A percentile compares a stretch with the other conserved stretches of the same genome.
These are phyloP conservation scores for Colletotrichum cuscutae DNA, from an alignment of 2,329 filamentous ascomycete genomes.

Conservation along the genomic window DNA sequence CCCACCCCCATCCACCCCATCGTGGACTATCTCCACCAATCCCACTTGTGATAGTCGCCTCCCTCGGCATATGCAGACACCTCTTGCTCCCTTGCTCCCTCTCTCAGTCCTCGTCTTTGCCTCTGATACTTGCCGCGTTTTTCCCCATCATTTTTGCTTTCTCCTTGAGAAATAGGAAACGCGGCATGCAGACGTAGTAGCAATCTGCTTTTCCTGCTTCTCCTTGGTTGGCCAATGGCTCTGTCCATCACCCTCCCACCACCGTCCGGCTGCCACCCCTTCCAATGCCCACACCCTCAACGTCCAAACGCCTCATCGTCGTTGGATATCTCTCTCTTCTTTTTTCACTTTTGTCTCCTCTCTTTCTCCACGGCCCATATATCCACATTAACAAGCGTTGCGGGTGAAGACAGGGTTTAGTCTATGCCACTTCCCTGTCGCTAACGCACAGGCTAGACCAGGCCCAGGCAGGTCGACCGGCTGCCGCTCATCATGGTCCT, in stretches of 20 bases:
- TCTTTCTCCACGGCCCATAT: neutral
- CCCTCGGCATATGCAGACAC: constrained; percentile 52
- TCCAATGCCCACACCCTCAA: constrained; percentile 28
- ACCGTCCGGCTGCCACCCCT: constrained; percentile 3
- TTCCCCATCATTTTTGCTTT: neutral
- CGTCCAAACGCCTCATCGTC: constrained; percentile 9
- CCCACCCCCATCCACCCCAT: constrained; percentile 38
- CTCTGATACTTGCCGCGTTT: constrained; percentile 12
- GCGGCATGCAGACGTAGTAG: constrained; percentile 37
- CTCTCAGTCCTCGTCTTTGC: constrained; percentile 28
- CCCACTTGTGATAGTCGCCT: constrained; percentile 37
- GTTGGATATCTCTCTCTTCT: constrained; percentile 16
- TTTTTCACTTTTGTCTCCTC: neutral
- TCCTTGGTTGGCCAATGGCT: constrained; percentile 40
- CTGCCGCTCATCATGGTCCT: constrained; percentile 36
- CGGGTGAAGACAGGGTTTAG: constrained; percentile 34
- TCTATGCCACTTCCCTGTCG: constrained; percentile 26
- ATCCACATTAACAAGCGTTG: constrained; percentile 1
- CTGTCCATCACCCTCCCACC: constrained; percentile 41
- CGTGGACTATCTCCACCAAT: constrained; percentile 45
- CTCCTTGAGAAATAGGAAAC: constrained; percentile 47
- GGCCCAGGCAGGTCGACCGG: constrained; percentile 38
- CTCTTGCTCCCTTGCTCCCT: constrained; percentile 38
- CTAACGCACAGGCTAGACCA: constrained; percentile 31
- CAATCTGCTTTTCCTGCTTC: constrained; percentile 40